phyloP scores from a whole-genome alignment of 139 green algal species.

The Coccomyxa sp. region DNA sequence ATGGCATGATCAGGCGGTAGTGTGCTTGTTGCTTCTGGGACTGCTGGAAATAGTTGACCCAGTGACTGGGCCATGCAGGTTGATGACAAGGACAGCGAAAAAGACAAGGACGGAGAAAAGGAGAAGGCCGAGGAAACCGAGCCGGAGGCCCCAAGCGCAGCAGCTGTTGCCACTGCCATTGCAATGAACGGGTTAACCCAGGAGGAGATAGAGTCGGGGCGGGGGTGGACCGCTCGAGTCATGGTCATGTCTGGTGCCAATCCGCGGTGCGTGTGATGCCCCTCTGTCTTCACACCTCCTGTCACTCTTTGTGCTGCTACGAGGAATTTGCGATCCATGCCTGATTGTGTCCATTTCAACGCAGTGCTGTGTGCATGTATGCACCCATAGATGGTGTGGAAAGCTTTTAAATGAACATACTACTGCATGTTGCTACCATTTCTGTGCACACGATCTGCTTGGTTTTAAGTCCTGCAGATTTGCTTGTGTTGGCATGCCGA shows the following conservation, averaged over 20 bases:
- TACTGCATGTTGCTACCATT: not conserved
- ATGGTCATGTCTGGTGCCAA: conserved; percentile 34
- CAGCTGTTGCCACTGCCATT: not conserved
- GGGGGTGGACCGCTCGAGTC: conserved; percentile 25
- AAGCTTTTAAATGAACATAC: not conserved
- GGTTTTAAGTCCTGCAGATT: not conserved
- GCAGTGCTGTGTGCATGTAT: too few relatives aligned
- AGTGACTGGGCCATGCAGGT: not conserved
- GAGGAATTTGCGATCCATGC: not conserved
- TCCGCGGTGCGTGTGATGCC: not conserved
- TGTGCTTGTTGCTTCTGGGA: too few relatives aligned
- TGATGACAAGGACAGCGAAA: not conserved
- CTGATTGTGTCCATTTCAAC: not conserved
- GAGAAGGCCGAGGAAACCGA: not conserved
- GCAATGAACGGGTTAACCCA: not conserved
- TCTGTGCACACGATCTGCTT: not conserved
- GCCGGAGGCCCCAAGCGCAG: not conserved
- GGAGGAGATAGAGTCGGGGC: conserved; percentile 1
- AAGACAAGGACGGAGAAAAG: not conserved
- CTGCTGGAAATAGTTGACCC: too few relatives aligned
- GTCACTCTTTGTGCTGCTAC: too few relatives aligned
- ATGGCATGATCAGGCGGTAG: too few relatives aligned
- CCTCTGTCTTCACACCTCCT: too few relatives aligned
- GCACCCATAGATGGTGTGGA: not conserved
- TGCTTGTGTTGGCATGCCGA: not conserved